Evolutionary conservation across 352 stramenopile genomes (phyloP).

Genomic region (Halophytophthora polymorphica): DNA sequence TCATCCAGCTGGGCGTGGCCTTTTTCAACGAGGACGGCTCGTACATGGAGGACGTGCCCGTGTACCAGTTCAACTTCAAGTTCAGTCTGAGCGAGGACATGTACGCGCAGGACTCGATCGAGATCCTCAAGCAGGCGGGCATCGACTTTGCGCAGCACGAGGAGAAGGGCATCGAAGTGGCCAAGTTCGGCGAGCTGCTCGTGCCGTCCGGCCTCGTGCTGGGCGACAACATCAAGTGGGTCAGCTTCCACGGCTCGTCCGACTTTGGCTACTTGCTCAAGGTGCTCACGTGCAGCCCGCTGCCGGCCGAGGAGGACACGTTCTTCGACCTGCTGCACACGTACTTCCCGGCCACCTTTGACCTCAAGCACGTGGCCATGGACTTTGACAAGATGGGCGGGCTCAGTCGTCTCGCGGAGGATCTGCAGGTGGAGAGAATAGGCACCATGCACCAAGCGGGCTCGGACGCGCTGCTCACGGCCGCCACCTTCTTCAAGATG

Average conservation of each 20-base stretch:
- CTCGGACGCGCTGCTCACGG: constrained; percentile 96
- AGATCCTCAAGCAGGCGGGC: constrained; percentile 96
- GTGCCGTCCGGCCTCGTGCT: constrained; percentile 98
- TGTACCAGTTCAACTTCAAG: constrained; percentile 99
- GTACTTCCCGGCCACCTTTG: constrained; percentile 98
- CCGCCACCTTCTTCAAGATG: constrained; percentile 92
- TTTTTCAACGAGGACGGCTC: constrained; percentile 96
- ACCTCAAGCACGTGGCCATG: constrained; percentile 99
- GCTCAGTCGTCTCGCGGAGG: constrained; percentile 95
- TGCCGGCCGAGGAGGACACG: constrained; percentile 86
- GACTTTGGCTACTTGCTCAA: constrained; percentile 99
- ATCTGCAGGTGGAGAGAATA: constrained; percentile 96
- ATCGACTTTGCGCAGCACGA: constrained; percentile 98
- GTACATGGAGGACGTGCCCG: constrained; percentile 93
- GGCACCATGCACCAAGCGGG: constrained; percentile 99
- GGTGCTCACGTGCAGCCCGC: constrained; percentile 87
- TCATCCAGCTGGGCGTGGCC: constrained; percentile 98
- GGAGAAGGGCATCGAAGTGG: constrained; percentile 95
- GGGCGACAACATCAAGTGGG: constrained; percentile 98
- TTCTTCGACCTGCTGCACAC: constrained; percentile 98
- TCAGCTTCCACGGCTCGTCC: constrained; percentile 98
- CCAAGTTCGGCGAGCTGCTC: constrained; percentile 96
- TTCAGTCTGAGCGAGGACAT: constrained; percentile 98
- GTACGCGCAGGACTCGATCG: constrained; percentile 99
- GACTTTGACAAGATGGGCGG: constrained; percentile 97